These are phyloP conservation scores for Dothidotthia symphoricarpi DNA, from an alignment of 2,329 filamentous ascomycete species.

Conservation along the genomic window DNA sequence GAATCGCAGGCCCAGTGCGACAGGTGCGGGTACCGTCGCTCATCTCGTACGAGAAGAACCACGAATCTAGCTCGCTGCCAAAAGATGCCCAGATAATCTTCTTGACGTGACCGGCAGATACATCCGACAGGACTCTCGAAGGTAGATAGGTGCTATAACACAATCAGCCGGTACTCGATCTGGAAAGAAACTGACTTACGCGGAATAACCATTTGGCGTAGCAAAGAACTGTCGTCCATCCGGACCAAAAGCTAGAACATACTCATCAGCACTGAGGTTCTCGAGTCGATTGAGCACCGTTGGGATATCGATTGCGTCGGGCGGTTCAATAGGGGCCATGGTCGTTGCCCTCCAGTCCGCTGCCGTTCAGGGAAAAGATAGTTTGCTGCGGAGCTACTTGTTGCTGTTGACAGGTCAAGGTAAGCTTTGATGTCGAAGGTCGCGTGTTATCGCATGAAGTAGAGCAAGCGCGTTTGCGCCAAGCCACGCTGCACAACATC, in stretches of 20 bases:
- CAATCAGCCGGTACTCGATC: conserved; percentile 1
- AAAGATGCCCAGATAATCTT: conserved; percentile 29
- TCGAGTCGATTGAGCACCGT: conserved; percentile 15
- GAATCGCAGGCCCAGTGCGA: conserved; percentile 11
- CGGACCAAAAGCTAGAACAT: conserved; percentile 29
- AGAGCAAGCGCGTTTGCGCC: conserved; percentile 13
- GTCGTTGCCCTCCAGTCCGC: not conserved
- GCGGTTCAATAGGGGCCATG: conserved; percentile 5
- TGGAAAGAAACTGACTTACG: conserved; percentile 15
- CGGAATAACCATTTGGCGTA: conserved; percentile 29
- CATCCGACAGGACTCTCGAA: conserved; percentile 4
- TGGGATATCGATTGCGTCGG: conserved; percentile 2
- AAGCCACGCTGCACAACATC: conserved; percentile 3
- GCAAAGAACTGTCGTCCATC: conserved; percentile 22
- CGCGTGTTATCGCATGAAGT: not conserved
- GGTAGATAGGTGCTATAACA: conserved; percentile 23
- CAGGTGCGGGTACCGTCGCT: conserved; percentile 8
- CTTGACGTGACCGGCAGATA: conserved; percentile 8
- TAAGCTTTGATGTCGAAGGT: conserved; percentile 1
- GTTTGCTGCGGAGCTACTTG: no score
- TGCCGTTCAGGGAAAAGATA: no score
- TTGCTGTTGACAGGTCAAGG: no score
- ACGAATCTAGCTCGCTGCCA: conserved; percentile 22
- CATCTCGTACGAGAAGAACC: conserved; percentile 28
- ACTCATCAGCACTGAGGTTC: conserved; percentile 18